Evolutionary conservation across 75 land plant genomes (phyloP), one percentile per base, ranked within the genome.

Genomic region (Cryptomeria japonica): DNA sequence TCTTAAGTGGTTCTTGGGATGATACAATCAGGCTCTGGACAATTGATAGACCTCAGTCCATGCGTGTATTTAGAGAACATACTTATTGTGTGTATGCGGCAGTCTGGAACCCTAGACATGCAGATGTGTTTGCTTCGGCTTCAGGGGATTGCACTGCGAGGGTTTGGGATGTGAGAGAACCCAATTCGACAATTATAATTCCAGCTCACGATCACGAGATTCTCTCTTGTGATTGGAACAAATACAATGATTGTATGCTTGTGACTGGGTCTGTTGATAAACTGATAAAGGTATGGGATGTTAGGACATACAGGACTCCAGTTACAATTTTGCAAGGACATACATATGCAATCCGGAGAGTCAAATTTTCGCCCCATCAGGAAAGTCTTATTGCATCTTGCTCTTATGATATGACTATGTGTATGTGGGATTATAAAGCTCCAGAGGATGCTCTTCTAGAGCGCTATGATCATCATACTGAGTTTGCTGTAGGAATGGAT

Each of bases 221-320:
- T 37, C 93, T 98, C n/a, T 85, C 95, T 38, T 96, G 98, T 64
- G 99, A 98, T 87, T 98, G 99, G 99, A 97, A 95, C 92, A 98
- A 98, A 91, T 98, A 98, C 80, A 92, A 96, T 84, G 97, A 94
- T 14, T 95, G 92, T 84, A 70, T 93, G 80, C 86, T 98, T 22
- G 99, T 93, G 18, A 93, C 97, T 1, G 94, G 95, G 8, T 91
- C 96, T 31, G 97, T 98, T 31, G 99, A 98, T 87, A 97, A 96
- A 90, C 88, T 95, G 6, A 87, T 97, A 58, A 90, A 90, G 87
- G 90, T 98, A 1, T 98, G 99, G 99, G 99, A 98, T 88, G 94
- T 97, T 18, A 85, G 99, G 83, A 93, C 87, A 79, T 87, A 89
- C 22, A 89, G 95, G 39, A 91, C 85, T 31, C 99, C 99, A 6